These are phyloP conservation scores for Bryoerythrophyllum caledonicum DNA, from an alignment of 225 moss, liverwort and hornwort genomes.

Conservation along the genomic window DNA sequence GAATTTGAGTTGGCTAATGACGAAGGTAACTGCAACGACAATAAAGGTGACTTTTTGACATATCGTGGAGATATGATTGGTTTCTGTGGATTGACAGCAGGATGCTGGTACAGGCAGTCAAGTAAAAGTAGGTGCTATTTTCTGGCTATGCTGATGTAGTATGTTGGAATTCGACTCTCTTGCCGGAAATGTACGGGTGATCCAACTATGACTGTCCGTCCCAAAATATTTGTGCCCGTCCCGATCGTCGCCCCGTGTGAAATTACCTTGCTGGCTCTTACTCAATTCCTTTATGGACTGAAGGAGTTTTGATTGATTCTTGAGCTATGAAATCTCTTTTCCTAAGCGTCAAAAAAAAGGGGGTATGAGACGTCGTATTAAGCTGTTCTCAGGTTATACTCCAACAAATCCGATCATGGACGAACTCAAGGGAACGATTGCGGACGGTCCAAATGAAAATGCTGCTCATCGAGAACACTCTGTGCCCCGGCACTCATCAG, in stretches of 20 bases:
- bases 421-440: conserved; percentile 4
- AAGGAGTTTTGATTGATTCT: background rate
- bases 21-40: conserved; percentile 17
- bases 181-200: no score
- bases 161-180: no score
- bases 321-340: background rate
- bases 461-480: conserved; percentile 19
- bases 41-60: conserved; percentile 16
- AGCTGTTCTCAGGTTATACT: conserved; percentile 27
- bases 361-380: conserved; percentile 18
- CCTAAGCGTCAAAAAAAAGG: background rate
- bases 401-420: conserved; percentile 14
- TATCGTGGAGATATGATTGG: conserved; percentile 10
- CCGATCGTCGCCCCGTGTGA: no score
- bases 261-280: no score
- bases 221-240: no score
- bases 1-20: conserved; percentile 5
- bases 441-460: conserved; percentile 8
- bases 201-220: no score
- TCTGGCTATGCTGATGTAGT: no score
- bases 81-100: no score
- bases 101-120: background rate
- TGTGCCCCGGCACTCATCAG: conserved; percentile 3
- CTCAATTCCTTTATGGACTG: background rate
- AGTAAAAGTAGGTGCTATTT: no score